Percentiles rank a stretch among this genome's conserved stretches.
These are phyloP conservation scores for Bipolaris gigantea DNA, from an alignment of 2,329 filamentous ascomycete genomes.

Conservation along the genomic window DNA sequence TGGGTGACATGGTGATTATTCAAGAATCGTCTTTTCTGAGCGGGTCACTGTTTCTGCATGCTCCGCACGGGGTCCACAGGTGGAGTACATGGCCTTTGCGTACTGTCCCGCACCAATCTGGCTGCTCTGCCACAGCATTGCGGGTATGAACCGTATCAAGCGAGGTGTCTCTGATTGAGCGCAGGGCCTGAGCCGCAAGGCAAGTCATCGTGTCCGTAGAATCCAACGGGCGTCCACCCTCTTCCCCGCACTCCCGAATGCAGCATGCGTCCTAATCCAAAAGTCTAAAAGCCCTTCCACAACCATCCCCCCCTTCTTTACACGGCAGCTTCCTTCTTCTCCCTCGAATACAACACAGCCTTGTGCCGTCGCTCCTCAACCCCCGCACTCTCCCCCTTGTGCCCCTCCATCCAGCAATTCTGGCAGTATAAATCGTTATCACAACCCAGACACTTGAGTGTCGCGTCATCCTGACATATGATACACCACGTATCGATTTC, in stretches of 20 bases:
- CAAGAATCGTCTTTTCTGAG: not conserved
- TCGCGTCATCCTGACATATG: slow-evolving; percentile 79
- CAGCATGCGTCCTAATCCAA: too few relatives aligned
- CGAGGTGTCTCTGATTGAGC: not conserved
- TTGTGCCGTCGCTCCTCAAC: slow-evolving; percentile 71
- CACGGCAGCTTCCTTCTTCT: slow-evolving; percentile 22
- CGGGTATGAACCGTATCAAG: not conserved
- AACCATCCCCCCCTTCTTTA: not conserved
- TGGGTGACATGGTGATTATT: not conserved
- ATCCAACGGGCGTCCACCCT: not conserved
- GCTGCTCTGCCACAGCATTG: too few relatives aligned
- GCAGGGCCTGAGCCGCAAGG: not conserved
- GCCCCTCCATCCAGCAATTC: slow-evolving; percentile 80
- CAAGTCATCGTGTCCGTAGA: too few relatives aligned
- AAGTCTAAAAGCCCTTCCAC: not conserved
- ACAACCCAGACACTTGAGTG: slow-evolving; percentile 72
- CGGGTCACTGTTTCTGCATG: not conserved
- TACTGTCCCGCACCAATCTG: not conserved
- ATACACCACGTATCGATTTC: slow-evolving; percentile 78
- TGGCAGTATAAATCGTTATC: slow-evolving; percentile 72
- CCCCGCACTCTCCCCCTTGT: slow-evolving; percentile 68
- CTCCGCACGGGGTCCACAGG: too few relatives aligned
- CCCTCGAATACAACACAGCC: slow-evolving; percentile 60
- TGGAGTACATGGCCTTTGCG: not conserved
- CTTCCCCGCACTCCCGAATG: not conserved